phyloP scores from a whole-genome alignment of 768 basidiomycete genomes.

The Cystobasidium tubakii region DNA sequence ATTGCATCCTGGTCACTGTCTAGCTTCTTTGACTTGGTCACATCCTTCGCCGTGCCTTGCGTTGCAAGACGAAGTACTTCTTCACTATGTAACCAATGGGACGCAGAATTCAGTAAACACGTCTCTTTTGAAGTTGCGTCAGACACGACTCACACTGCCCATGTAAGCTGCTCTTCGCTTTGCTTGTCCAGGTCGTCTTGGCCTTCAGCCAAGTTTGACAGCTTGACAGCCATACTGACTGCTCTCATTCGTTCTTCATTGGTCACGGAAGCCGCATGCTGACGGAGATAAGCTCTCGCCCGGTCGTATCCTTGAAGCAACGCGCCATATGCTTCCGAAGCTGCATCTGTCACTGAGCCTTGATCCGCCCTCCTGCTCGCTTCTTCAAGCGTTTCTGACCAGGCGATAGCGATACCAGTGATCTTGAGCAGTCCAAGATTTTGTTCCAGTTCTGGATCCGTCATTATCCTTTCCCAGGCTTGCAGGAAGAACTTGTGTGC shows the following conservation, averaged over 20 bases:
- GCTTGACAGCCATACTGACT: conserved; percentile 35
- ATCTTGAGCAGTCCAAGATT: conserved; percentile 34
- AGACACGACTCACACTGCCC: conserved; percentile 21
- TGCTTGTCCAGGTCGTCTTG: conserved; percentile 6
- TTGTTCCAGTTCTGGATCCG: conserved; percentile 12
- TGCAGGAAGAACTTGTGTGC: conserved; percentile 34
- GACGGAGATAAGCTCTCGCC: not conserved
- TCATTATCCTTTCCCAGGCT: conserved; percentile 20
- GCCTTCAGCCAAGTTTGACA: conserved; percentile 25
- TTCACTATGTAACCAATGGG: not conserved
- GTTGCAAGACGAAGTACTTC: conserved; percentile 14
- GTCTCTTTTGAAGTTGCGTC: not conserved
- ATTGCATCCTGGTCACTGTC: conserved; percentile 21
- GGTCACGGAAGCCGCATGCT: not conserved
- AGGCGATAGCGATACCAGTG: conserved; percentile 35
- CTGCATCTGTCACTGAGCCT: not conserved
- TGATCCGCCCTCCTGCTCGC: conserved; percentile 22
- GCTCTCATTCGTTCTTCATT: conserved; percentile 15
- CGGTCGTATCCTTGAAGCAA: conserved; percentile 22
- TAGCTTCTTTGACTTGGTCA: not conserved
- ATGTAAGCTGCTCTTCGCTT: conserved; percentile 27
- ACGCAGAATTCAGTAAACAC: not conserved
- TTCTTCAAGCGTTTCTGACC: conserved; percentile 35
- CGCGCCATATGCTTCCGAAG: conserved; percentile 4
- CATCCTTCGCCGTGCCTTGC: conserved; percentile 1